Conservation (phyloP, 192 early-diverging fungal species). For the Obelidium mucronatum region DNA sequence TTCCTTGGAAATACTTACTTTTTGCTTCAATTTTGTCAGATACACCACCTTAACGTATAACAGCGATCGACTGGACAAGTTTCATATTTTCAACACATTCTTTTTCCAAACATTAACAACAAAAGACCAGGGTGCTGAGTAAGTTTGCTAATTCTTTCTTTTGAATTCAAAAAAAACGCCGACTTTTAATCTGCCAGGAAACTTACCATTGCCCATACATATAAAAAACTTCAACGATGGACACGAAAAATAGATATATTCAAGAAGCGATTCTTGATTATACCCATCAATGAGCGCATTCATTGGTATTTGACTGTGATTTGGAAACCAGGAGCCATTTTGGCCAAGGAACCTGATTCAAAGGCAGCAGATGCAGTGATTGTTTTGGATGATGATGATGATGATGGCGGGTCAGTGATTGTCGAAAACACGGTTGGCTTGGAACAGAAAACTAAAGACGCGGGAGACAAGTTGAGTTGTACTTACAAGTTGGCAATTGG, state of each 20-base stretch:
- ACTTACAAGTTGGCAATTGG: neutral
- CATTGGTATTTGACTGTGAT: slow-evolving; percentile 93
- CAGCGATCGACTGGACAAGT: too few species aligned
- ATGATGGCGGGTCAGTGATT: neutral
- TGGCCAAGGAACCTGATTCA: slow-evolving; percentile 7
- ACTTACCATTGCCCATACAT: slow-evolving; percentile 42
- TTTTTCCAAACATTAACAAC: slow-evolving; percentile 76
- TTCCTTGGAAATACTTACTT: too few species aligned
- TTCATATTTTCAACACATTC: slow-evolving; percentile 86
- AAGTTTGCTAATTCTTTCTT: neutral
- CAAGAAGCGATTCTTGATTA: slow-evolving; percentile 74
- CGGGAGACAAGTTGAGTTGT: neutral
- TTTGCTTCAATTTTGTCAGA: too few species aligned
- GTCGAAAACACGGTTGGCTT: neutral
- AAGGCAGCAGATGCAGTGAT: neutral
- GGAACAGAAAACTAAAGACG: neutral
- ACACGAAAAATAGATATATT: slow-evolving; percentile 81
- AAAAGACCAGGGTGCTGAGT: slow-evolving; percentile 33
- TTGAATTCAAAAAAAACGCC: neutral
- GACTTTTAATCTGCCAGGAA: slow-evolving; percentile 33
- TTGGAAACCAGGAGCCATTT: slow-evolving; percentile 67
- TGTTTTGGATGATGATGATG: neutral
- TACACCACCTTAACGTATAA: too few species aligned
- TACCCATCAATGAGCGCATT: slow-evolving; percentile 88
- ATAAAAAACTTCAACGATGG: slow-evolving; percentile 78